Evolutionary conservation across 2,329 filamentous ascomycete genomes (phyloP).

Genomic region (Ophiobolus disseminans): DNA sequence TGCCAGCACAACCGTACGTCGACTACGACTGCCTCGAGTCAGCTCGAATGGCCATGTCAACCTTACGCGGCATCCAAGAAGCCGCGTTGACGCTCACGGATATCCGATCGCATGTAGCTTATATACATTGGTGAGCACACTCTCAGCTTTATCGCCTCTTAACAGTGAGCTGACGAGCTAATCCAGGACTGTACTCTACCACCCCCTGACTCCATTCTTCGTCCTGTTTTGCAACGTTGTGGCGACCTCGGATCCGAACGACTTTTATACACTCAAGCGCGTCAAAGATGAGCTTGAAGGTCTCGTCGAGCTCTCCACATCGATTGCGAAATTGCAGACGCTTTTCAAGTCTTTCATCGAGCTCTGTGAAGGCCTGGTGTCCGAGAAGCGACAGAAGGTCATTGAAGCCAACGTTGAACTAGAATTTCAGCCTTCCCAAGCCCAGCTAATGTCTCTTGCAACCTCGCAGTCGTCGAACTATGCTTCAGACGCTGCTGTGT

Average conservation of each 20-base stretch:
- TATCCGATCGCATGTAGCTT: conserved; percentile 19
- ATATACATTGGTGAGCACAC: conserved; percentile 29
- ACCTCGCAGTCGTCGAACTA: neutral
- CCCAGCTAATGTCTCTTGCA: neutral
- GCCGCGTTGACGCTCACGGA: conserved; percentile 11
- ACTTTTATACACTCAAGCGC: neutral
- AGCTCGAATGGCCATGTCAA: conserved; percentile 25
- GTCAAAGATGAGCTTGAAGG: conserved; percentile 17
- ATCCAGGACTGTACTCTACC: neutral
- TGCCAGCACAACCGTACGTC: conserved; percentile 13
- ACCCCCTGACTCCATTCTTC: neutral
- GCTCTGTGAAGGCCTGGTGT: conserved; percentile 19
- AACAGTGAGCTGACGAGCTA: neutral
- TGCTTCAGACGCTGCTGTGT: neutral
- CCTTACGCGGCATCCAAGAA: conserved; percentile 21
- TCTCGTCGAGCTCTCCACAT: conserved; percentile 12
- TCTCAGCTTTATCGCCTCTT: neutral
- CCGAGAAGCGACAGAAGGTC: neutral
- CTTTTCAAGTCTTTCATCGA: conserved; percentile 23
- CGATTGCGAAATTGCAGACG: conserved; percentile 21
- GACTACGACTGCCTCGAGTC: conserved; percentile 19
- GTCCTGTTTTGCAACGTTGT: neutral
- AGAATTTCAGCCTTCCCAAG: neutral
- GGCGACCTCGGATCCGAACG: neutral
- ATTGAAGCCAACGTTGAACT: neutral